Percentiles rank a stretch among this genome's conserved stretches.
These are phyloP conservation scores for Penicillium paxilli DNA, from an alignment of 495 filamentous ascomycete species.

Conservation along the genomic window DNA sequence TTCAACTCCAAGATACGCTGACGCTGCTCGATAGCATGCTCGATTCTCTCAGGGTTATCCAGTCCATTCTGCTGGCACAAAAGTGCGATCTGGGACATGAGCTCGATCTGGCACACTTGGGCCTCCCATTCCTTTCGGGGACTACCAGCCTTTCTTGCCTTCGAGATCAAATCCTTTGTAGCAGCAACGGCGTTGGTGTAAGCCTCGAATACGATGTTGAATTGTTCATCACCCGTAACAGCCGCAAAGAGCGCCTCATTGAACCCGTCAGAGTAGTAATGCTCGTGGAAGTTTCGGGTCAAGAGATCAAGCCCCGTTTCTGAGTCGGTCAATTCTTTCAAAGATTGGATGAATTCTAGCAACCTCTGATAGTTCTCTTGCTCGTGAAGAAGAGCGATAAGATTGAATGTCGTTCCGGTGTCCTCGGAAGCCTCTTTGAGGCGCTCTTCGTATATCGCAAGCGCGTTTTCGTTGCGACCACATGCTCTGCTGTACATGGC, in stretches of 20 bases:
- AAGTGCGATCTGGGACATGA: conserved; percentile 9
- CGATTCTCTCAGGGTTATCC: neutral
- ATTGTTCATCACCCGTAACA: neutral
- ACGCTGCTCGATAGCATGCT: conserved; percentile 8
- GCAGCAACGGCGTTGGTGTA: conserved; percentile 7
- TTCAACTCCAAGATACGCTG: conserved; percentile 7
- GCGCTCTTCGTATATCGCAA: conserved; percentile 10
- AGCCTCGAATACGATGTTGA: conserved; percentile 7
- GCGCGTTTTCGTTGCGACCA: neutral
- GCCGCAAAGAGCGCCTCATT: conserved; percentile 6
- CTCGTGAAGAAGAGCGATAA: conserved; percentile 3
- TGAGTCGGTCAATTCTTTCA: conserved; percentile 11
- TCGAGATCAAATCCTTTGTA: neutral
- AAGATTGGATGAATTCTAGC: conserved; percentile 11
- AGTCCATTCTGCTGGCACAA: conserved; percentile 3
- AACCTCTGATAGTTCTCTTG: conserved; percentile 1
- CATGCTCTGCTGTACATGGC: conserved; percentile 4
- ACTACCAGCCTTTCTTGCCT: conserved; percentile 1
- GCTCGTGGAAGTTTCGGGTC: conserved; percentile 7
- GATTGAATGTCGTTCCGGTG: conserved; percentile 1
- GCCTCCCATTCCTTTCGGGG: neutral
- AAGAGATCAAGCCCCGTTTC: conserved; percentile 1
- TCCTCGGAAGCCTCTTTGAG: conserved; percentile 8
- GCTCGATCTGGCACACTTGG: conserved; percentile 2
- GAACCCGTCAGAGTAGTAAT: conserved; percentile 1